Base-by-base conservation (phyloP, 2,329 filamentous ascomycete genomes). In the Penicillium italicum region DNA sequence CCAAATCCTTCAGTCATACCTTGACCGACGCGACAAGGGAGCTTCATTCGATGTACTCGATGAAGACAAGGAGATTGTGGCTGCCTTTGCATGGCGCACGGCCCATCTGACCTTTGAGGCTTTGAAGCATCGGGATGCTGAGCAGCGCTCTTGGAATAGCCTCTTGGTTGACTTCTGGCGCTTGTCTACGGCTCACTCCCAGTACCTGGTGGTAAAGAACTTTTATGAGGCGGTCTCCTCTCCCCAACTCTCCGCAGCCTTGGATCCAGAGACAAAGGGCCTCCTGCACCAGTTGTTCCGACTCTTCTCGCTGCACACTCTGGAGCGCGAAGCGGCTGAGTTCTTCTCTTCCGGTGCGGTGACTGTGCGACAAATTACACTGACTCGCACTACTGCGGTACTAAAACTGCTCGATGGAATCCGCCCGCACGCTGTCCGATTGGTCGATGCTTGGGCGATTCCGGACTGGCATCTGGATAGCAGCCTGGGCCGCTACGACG, bases 161-260 rank as follows among this genome's bases (percentile, higher is more conserved):
- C 79, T 91, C 9, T 81, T 91, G 16, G 85, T 91, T 14, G 87
- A 91, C 74, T 91, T 91, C 75, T 90, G 86, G 82, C 85, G 87
- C 41, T 82, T 91, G 6, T 86, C 82, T 55, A 90, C 87, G 6
- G 88, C 88, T 0, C 87, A 89, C 70, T 87, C 86, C 0, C 87
- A 91, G 72, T 91, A 90, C 72, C 81, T 90, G 63, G 82, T 91
- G 0, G 87, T 91, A 60, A 90, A 89, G 79, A 89, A 86, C 77
- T 91, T 91, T 76, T 90, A 94, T 74, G 79, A 85, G 4, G 78
- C 83, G 2, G 82, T 93, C 20, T 82, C 85, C 36, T 78, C 79
- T 5, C 75, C 80, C 7, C 68, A 78, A 8, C 79, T 82, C 11
- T 73, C 73, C n/a, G 70, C 77, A 12, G 76, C 81, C 16, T 75